A percentile compares a stretch with the other conserved stretches of the same genome.
These are phyloP conservation scores for Alternaria sp. DNA, from an alignment of 2,329 filamentous ascomycete species.

Conservation along the genomic window DNA sequence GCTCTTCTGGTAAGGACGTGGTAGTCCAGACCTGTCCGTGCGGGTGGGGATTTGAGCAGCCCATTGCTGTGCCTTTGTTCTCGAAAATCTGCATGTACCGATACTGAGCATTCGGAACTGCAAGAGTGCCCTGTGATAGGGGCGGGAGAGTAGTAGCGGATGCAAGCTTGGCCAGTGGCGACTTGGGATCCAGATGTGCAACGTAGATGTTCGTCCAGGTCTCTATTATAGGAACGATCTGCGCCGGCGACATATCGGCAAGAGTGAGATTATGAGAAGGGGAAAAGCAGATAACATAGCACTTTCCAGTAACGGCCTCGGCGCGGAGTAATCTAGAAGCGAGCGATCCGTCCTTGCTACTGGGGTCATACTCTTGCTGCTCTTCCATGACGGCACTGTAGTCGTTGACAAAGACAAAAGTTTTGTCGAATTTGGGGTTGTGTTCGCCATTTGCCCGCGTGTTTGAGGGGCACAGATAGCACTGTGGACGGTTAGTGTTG, in stretches of 20 bases:
- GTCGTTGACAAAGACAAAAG: slow-evolving; percentile 96
- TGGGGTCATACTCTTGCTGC: slow-evolving; percentile 77
- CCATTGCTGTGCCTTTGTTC: slow-evolving; percentile 98
- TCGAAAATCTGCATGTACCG: slow-evolving; percentile 99
- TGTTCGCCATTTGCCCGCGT: slow-evolving; percentile 82
- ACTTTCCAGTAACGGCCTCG: slow-evolving; percentile 89
- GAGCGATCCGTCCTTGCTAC: slow-evolving; percentile 63
- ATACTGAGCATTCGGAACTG: slow-evolving; percentile 75
- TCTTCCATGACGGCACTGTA: slow-evolving; percentile 96
- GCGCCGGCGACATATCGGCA: slow-evolving; percentile 79
- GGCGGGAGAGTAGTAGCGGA: slow-evolving; percentile 59
- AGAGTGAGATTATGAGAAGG: slow-evolving; percentile 89
- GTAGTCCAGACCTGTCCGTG: slow-evolving; percentile 98
- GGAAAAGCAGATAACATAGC: slow-evolving; percentile 96
- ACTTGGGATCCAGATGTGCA: slow-evolving; percentile 76
- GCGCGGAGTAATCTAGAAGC: slow-evolving; percentile 81
- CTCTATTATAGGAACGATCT: slow-evolving; percentile 84
- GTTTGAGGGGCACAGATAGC: slow-evolving; percentile 95
- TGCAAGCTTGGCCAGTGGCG: slow-evolving; percentile 63
- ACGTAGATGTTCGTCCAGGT: slow-evolving; percentile 94
- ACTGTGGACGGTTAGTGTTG: slow-evolving; percentile 60
- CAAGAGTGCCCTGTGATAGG: slow-evolving; percentile 54
- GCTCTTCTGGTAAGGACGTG: slow-evolving; percentile 89
- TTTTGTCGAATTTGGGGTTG: slow-evolving; percentile 86
- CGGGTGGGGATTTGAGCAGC: slow-evolving; percentile 97